These are phyloP conservation scores for Krasilnikovozyma curviuscula DNA, from an alignment of 768 basidiomycete genomes.

Conservation along the genomic window DNA sequence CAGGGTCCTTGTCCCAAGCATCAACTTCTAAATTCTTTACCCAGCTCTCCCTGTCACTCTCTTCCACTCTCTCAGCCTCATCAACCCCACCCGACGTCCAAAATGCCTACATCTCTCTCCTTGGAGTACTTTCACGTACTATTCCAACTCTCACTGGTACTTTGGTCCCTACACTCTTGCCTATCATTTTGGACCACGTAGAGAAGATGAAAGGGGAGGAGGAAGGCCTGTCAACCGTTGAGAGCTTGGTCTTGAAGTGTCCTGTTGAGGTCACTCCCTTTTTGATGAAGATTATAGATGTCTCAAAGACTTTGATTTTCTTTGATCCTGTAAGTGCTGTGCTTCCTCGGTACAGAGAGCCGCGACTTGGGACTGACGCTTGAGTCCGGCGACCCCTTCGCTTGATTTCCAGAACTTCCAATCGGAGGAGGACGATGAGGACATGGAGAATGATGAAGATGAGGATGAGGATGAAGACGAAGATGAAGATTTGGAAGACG, in stretches of 20 bases:
- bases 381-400: neutral
- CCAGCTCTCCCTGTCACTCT: slow-evolving; percentile 1
- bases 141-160: slow-evolving; percentile 41
- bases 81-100: neutral
- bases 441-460: slow-evolving; percentile 21
- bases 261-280: slow-evolving; percentile 63
- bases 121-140: slow-evolving; percentile 59
- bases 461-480: slow-evolving; percentile 41
- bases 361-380: no score
- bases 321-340: slow-evolving; percentile 61
- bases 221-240: slow-evolving; percentile 66
- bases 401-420: slow-evolving; percentile 42
- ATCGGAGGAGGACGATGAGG: slow-evolving; percentile 42
- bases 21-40: slow-evolving; percentile 43
- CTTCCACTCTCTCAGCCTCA: neutral
- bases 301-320: slow-evolving; percentile 61
- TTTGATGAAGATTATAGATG: slow-evolving; percentile 45
- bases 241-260: slow-evolving; percentile 63
- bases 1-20: slow-evolving; percentile 47
- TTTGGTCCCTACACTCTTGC: slow-evolving; percentile 13
- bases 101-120: slow-evolving; percentile 30
- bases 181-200: slow-evolving; percentile 13
- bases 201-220: slow-evolving; percentile 28
- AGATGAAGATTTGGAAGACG: slow-evolving; percentile 58
- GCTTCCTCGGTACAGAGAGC: neutral